Conservation (phyloP, 202 grass and related monocot species). For the Panicum hallii region DNA sequence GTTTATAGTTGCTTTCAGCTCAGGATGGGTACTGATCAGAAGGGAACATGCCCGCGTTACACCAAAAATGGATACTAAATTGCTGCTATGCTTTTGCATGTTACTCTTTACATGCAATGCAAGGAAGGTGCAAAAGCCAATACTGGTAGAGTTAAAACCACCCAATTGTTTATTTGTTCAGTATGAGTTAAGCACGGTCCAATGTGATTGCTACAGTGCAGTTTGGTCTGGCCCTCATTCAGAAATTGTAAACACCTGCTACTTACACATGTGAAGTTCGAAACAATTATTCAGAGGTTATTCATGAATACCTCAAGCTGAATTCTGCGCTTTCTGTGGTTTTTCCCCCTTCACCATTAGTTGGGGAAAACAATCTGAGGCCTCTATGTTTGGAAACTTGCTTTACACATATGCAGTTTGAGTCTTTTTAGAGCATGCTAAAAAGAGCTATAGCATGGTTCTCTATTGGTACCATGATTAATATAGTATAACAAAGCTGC, state of each 20-base stretch:
- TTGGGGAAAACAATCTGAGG: not conserved
- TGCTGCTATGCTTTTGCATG: not conserved
- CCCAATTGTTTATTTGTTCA: not conserved
- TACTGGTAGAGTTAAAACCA: not conserved
- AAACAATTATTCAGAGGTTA: not conserved
- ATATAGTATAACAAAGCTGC: not conserved
- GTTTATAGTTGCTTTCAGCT: not conserved
- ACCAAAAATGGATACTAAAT: not conserved
- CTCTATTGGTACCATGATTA: not conserved
- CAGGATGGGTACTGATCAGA: not conserved
- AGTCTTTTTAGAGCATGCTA: conserved; percentile 17
- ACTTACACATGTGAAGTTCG: not conserved
- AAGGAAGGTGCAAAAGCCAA: not conserved
- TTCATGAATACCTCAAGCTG: not conserved
- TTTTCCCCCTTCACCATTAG: not conserved
- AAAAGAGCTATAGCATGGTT: not conserved
- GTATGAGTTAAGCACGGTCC: not conserved
- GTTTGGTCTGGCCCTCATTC: not conserved
- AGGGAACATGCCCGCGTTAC: not conserved
- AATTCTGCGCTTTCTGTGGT: not conserved
- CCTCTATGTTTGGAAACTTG: not conserved
- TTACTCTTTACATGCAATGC: not conserved
- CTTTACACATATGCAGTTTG: not conserved
- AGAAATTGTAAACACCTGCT: not conserved
- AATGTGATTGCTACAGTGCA: not conserved